These are phyloP conservation scores for Aureobasidium sp. DNA, from an alignment of 2,329 filamentous ascomycete genomes.

Conservation along the genomic window DNA sequence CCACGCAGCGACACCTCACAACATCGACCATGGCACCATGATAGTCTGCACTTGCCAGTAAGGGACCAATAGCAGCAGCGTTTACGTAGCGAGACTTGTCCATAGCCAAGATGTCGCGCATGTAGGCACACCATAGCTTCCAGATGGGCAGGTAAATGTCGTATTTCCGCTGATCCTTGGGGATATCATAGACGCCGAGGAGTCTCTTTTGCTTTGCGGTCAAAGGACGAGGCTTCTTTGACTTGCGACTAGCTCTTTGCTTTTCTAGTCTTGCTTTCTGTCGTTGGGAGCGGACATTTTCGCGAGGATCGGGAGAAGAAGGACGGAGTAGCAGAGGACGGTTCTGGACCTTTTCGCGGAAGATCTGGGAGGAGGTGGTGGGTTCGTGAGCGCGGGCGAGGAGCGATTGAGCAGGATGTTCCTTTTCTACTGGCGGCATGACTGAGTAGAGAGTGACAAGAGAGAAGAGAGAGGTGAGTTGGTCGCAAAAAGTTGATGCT, in stretches of 20 bases:
- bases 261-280: constrained; percentile 31
- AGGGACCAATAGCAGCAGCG: constrained; percentile 55
- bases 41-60: constrained; percentile 79
- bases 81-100: constrained; percentile 43
- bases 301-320: constrained; percentile 55
- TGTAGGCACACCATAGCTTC: constrained; percentile 74
- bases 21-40: constrained; percentile 82
- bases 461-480: neutral
- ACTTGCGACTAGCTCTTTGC: constrained; percentile 23
- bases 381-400: constrained; percentile 74
- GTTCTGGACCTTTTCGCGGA: constrained; percentile 73
- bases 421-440: constrained; percentile 11
- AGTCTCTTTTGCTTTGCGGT: constrained; percentile 71
- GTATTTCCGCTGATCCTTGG: constrained; percentile 62
- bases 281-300: constrained; percentile 47
- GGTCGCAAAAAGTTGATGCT: constrained; percentile 1
- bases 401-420: constrained; percentile 46
- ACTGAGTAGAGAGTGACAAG: neutral
- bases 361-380: constrained; percentile 62
- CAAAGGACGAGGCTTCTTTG: constrained; percentile 58
- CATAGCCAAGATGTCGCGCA: constrained; percentile 68
- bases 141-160: constrained; percentile 71
- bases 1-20: constrained; percentile 70
- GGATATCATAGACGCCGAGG: constrained; percentile 67
- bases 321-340: constrained; percentile 73